Evolutionary conservation across 495 filamentous ascomycete species (phyloP), one percentile per base, ranked within the genome.

Genomic region (Penicillium herquei): DNA sequence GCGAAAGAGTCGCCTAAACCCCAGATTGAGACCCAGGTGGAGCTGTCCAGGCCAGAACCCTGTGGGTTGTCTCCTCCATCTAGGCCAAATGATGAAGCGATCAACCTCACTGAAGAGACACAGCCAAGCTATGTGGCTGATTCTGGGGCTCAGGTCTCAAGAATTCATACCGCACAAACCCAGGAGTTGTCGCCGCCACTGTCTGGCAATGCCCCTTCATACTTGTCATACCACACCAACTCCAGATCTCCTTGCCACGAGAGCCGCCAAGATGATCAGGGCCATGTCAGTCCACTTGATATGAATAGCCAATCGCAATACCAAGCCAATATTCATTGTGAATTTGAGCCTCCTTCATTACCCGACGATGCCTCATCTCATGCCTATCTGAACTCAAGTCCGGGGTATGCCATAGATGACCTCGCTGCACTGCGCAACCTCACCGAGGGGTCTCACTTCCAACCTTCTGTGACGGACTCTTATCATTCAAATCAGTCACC

Each of bases 391-490:
- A 58, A 67, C 31, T 68, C 68, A 12, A 68, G 65, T 26, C 68
- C 68, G 1, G 63, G 67, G 41, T 67, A 65, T 35, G 49, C 58
- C n/a, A 58, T 68, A 18, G 63, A 70, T 37, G 65, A 66, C 14
- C 58, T 70, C 14, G 39, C 41, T 11, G 56, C 62, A 3, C 46
- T 66, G 13, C 58, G 41, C 11, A 58, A 54, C 44, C 51, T 63
- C n/a, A 57, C 58, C 3, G 41, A 40, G 5, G 18, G 35, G 26
- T 12, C 26, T 44, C 42, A 51, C 13, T 50, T 53, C 33, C 55
- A 51, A 12, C 51, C 56, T 9, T 51, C 55, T 8, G 48, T 55
- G 2, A 13, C 50, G 13, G 51, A 57, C 2, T 47, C 61, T 37
- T 71, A 66, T 50, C 61, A 64, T 18, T 53, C 56, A 1, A 57